Conservation (phyloP, 352 stramenopile genomes). For the Vaucheria bursata region DNA sequence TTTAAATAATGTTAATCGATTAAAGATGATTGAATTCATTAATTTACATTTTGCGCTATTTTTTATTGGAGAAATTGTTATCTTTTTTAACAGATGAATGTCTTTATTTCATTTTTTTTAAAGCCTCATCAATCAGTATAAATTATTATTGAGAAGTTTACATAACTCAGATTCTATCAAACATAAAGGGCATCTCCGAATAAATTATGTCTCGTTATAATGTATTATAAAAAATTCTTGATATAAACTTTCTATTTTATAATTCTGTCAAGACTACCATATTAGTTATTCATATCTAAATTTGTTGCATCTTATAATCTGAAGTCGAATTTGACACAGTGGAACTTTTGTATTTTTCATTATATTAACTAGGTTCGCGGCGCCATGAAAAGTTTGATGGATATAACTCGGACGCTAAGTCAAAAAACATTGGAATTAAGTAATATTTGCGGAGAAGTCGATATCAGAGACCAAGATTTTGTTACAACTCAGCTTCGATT, state of each 20-base stretch:
- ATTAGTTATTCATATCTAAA: neutral
- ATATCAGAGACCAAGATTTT: slow-evolving; percentile 24
- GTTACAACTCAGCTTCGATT: slow-evolving; percentile 31
- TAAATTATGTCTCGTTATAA: neutral
- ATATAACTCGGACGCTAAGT: slow-evolving; percentile 18
- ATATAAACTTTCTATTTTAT: neutral
- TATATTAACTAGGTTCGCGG: slow-evolving; percentile 24
- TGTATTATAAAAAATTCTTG: neutral
- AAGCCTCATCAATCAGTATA: too few relatives aligned
- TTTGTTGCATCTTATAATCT: neutral
- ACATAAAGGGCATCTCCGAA: neutral
- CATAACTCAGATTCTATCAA: too few relatives aligned
- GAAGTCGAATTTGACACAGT: neutral
- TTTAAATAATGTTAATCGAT: too few relatives aligned
- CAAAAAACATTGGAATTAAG: slow-evolving; percentile 18
- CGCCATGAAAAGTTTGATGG: slow-evolving; percentile 21
- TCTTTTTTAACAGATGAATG: too few relatives aligned
- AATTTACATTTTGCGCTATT: too few relatives aligned
- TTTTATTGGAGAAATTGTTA: too few relatives aligned
- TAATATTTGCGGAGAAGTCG: slow-evolving; percentile 26
- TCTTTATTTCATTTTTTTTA: too few relatives aligned
- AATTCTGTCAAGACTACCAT: neutral
- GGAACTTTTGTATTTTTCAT: neutral
- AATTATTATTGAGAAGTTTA: too few relatives aligned
- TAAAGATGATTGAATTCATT: too few relatives aligned